Base-by-base conservation (phyloP, 192 early-diverging fungal genomes). In the Umbelopsis isabellina region DNA sequence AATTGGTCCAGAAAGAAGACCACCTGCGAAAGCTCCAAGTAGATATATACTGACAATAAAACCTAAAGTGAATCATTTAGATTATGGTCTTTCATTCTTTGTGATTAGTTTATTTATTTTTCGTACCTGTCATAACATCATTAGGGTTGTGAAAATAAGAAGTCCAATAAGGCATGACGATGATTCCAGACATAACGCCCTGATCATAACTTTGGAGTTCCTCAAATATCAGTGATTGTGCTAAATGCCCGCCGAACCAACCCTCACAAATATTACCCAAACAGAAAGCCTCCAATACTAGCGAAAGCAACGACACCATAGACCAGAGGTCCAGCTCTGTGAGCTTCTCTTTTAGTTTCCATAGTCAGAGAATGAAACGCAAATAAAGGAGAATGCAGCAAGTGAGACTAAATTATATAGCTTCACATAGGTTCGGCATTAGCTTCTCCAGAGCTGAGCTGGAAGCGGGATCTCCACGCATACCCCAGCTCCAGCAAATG, bases 1-100 rank as follows among this genome's bases (percentile, higher is more conserved):
- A 0, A 88, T 61, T 68, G 73, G 78, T 10, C 84, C 87, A 20
- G 83, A 79, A 30, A 48, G 49, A 22, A 89, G 67, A 9, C 85
- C 79, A 1, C 88, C 88, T 35, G 87, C 74, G 48, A 86, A 88
- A 65, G 84, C 85, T 23, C 88, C 88, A 25, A 87, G 76, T 0
- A 82, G 79, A 6, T 88, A 81, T 18, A 85, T 74, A 9, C 84
- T 80, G 13, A 78, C 75, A 21, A 86, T 86, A 12, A 84, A 78
- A 8, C 55, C 55, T 61, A 16, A 93, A 98, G 35, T n/a, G 90
- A 74, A n/a, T 77, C 35, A 21, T 84, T 85, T n/a, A 85, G 85
- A 2, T 76, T 48, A 73, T 91, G 84, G 70, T 93, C 86, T 8
- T 88, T 86, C 48, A 76, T 41, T 61, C 65, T 49, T 5, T 46